Percentiles rank a stretch among this genome's conserved stretches.
phyloP scores from a whole-genome alignment of 169 alveolate genomes.

The Blepharisma undulans region DNA sequence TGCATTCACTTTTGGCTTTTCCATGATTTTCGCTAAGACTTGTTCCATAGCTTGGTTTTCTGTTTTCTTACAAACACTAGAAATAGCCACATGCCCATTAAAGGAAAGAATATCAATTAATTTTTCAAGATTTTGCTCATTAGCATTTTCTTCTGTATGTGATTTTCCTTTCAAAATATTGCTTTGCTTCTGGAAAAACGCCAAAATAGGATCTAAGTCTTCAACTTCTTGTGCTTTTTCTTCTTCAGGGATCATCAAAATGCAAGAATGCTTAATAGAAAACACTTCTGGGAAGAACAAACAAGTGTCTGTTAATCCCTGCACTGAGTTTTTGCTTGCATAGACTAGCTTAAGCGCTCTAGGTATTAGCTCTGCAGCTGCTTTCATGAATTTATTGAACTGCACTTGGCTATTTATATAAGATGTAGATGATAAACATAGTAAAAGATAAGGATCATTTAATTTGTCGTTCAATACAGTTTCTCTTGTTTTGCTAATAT shows the following conservation, averaged over 20 bases:
- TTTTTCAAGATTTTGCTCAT: background rate
- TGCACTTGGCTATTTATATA: background rate
- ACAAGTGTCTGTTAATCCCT: background rate
- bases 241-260: background rate
- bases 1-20: background rate
- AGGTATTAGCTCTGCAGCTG: background rate
- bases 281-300: slow-evolving; percentile 31
- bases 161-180: background rate
- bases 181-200: background rate
- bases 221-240: background rate
- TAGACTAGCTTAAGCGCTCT: background rate
- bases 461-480: background rate
- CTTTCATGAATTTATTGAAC: slow-evolving; percentile 4
- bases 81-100: slow-evolving; percentile 1
- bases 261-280: background rate
- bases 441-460: background rate
- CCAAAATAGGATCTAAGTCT: background rate
- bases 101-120: background rate
- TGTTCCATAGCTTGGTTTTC: background rate
- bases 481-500: background rate
- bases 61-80: background rate
- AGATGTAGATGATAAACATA: background rate
- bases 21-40: slow-evolving; percentile 16
- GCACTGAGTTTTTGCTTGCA: slow-evolving; percentile 10
- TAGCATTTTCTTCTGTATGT: background rate